Percentiles rank a stretch among this genome's conserved stretches.
These are phyloP conservation scores for Mariannaea elegans DNA, from an alignment of 2,329 filamentous ascomycete genomes.

Conservation along the genomic window DNA sequence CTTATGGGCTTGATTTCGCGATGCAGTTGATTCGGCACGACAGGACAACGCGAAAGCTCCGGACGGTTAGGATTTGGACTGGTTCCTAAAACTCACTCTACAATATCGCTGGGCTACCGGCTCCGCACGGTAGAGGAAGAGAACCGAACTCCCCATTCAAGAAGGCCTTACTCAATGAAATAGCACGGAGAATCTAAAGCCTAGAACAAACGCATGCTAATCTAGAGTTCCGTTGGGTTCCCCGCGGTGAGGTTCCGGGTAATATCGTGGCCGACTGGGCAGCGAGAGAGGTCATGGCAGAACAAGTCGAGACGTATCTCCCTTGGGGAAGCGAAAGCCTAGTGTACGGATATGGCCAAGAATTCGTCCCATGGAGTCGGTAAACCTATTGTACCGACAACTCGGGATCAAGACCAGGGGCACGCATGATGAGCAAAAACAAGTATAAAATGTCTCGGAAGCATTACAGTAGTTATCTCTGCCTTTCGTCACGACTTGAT, in stretches of 20 bases:
- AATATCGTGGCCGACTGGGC: conserved; percentile 23
- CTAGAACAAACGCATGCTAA: conserved; percentile 7
- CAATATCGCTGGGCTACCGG: background rate
- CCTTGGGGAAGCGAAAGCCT: background rate
- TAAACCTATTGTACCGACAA: too few species aligned
- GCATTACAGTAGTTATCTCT: too few species aligned
- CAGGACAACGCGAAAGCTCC: background rate
- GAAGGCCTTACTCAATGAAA: background rate
- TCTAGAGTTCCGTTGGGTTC: conserved; percentile 32
- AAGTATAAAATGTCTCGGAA: too few species aligned
- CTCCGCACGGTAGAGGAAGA: background rate
- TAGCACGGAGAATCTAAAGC: background rate
- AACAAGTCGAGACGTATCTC: background rate
- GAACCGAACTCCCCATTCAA: background rate
- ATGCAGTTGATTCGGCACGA: background rate
- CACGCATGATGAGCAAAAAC: too few species aligned
- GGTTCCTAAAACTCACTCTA: conserved; percentile 7
- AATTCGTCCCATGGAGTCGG: background rate
- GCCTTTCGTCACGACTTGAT: too few species aligned
- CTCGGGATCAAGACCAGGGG: too few species aligned
- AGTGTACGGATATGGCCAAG: background rate
- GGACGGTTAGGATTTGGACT: conserved; percentile 23
- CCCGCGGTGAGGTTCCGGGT: conserved; percentile 13
- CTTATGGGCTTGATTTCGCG: conserved; percentile 22
- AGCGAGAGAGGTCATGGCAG: conserved; percentile 2